These are phyloP conservation scores for Coffea eugenioides DNA, from an alignment of 257 asterid genomes.

Conservation along the genomic window DNA sequence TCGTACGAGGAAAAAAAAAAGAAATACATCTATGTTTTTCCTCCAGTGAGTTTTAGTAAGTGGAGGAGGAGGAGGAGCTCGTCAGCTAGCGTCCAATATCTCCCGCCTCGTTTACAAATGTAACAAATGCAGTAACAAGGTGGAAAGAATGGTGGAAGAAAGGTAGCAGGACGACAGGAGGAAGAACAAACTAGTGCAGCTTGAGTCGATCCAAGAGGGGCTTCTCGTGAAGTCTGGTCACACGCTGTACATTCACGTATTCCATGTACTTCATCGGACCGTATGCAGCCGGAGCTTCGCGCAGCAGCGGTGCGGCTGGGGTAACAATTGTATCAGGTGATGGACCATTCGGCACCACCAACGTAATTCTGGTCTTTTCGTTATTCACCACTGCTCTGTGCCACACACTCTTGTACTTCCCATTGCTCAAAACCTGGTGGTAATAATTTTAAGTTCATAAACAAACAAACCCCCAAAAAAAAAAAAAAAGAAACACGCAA, in stretches of 20 bases:
- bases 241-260: not conserved
- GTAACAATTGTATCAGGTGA: conserved; percentile 10
- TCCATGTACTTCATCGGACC: conserved; percentile 10
- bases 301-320: conserved; percentile 1
- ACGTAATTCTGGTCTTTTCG: conserved; percentile 23
- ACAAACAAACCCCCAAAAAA: not conserved
- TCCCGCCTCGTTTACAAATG: too few relatives aligned
- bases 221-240: conserved; percentile 1
- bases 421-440: conserved; percentile 36
- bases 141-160: too few relatives aligned
- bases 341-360: conserved; percentile 14
- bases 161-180: too few relatives aligned
- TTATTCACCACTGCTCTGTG: conserved; percentile 43
- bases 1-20: too few relatives aligned
- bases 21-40: too few relatives aligned
- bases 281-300: conserved; percentile 2
- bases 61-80: too few relatives aligned
- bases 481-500: too few relatives aligned
- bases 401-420: conserved; percentile 40
- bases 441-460: not conserved
- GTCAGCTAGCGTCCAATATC: too few relatives aligned
- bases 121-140: too few relatives aligned
- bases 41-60: too few relatives aligned
- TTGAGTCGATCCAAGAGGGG: conserved; percentile 7
- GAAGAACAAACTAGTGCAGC: not conserved